These are phyloP conservation scores for Aureobasidium sp. DNA, from an alignment of 2,329 filamentous ascomycete species.

Conservation along the genomic window DNA sequence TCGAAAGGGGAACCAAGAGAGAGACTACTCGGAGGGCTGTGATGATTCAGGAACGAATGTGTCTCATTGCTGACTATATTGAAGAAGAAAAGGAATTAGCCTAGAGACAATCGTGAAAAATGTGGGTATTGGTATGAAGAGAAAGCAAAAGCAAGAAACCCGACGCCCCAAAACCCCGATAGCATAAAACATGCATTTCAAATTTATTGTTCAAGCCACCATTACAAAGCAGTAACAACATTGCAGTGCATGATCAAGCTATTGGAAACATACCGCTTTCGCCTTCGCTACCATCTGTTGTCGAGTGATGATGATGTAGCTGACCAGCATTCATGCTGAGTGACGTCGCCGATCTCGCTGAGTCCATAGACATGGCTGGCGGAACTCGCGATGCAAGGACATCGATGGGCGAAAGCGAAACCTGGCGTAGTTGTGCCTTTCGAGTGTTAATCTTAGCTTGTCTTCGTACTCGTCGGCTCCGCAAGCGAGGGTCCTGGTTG, in stretches of 20 bases:
- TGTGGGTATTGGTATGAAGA: conserved; percentile 20
- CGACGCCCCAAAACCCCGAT: background rate
- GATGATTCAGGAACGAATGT: conserved; percentile 53
- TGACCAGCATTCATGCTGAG: conserved; percentile 12
- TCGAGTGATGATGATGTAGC: conserved; percentile 16
- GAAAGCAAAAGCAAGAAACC: conserved; percentile 15
- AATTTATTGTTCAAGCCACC: background rate
- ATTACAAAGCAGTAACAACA: background rate
- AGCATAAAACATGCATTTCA: background rate
- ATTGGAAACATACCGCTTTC: conserved; percentile 97
- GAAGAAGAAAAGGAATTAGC: conserved; percentile 36
- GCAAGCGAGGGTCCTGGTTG: conserved; percentile 86
- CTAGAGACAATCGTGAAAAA: conserved; percentile 18
- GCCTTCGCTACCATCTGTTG: conserved; percentile 39
- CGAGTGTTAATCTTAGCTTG: conserved; percentile 88
- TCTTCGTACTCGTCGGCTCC: conserved; percentile 82
- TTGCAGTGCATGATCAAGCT: conserved; percentile 41
- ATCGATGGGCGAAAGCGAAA: background rate
- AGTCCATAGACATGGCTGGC: conserved; percentile 1
- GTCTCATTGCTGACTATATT: conserved; percentile 49
- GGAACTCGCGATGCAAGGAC: background rate
- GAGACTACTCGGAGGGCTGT: conserved; percentile 50
- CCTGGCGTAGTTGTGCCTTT: conserved; percentile 9
- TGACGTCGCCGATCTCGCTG: background rate
- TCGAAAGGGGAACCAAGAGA: conserved; percentile 50